Evolutionary conservation across 2,329 filamentous ascomycete species (phyloP), one percentile per base, ranked within the genome.

Genomic region (Neofusicoccum kwambonambiense): DNA sequence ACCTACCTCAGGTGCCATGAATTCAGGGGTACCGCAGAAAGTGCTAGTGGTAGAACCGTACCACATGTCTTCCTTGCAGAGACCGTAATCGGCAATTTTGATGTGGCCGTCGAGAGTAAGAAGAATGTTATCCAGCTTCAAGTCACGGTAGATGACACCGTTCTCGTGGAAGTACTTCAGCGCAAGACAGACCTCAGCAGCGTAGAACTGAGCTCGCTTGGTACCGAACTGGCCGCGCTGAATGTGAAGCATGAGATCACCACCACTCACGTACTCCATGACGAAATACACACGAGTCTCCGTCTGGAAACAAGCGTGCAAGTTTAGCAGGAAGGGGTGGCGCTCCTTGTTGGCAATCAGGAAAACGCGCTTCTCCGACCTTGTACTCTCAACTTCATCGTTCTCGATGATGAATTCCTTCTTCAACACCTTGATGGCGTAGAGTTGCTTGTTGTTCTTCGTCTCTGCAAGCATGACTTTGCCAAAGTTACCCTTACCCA

Each of bases 321-420:
- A 82, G 75, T 91, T 99, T 56, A 96, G 89, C 70, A 99, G 80
- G 86, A 99, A 99, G 0, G 96, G 95, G 75, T 99, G 95, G 13
- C 92, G 89, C 76, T 98, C 95, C 77, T 96, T 93, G 82, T 99
- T 99, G 39, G 95, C 95, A 75, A 99, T 90, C 76, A 99, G 78
- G 81, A 98, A 97, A 15, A 99, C 96, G 68, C 95, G 87, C 86
- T 99, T 99, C 80, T 99, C 95, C 0, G 95, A 99, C 69, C 94
- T 88, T 47, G 93, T 97, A 78, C 94, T 98, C 79, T 99, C 95
- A 7, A 99, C 95, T 81, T 99, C 95, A 75, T 99, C 95, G 69
- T 99, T 97, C 77, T 99, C 96, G 68, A 99, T 99, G 75, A 99
- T 99, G 77, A 99, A 99, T 78, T 99, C 95, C 82, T 99, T 99